A percentile compares a stretch with the other conserved stretches of the same genome.
Evolutionary conservation across 140 eudicot genomes (phyloP).

Genomic region (Cichorium intybus): DNA sequence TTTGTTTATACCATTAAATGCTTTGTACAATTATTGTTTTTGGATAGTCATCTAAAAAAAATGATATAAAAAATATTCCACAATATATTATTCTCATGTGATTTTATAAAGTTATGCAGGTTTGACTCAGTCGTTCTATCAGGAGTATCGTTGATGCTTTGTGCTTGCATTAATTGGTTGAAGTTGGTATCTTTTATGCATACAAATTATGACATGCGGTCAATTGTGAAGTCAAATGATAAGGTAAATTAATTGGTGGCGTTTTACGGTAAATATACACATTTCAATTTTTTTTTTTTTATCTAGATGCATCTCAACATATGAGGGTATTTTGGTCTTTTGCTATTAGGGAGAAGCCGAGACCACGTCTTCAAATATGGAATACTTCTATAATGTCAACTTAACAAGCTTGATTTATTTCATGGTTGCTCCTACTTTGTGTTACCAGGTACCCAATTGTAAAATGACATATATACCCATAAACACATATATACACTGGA

Average conservation of each 20-base stretch:
- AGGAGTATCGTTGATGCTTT: conserved; percentile 77
- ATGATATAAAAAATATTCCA: not conserved
- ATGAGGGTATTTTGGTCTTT: conserved; percentile 4
- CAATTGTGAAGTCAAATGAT: conserved; percentile 50
- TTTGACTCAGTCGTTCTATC: conserved; percentile 87
- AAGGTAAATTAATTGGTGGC: conserved; percentile 48
- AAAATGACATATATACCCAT: too few relatives aligned
- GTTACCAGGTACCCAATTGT: conserved; percentile 87
- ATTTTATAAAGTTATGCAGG: conserved; percentile 44
- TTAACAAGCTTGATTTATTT: conserved; percentile 77
- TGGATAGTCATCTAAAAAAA: conserved; percentile 5
- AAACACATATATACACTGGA: too few relatives aligned
- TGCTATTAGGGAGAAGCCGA: conserved; percentile 42
- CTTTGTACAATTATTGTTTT: not conserved
- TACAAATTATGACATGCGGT: conserved; percentile 81
- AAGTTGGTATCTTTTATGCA: conserved; percentile 91
- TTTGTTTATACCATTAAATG: not conserved
- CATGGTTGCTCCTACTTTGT: conserved; percentile 96
- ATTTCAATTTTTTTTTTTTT: not conserved
- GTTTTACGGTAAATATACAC: not conserved
- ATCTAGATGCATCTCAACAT: not conserved
- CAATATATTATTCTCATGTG: conserved; percentile 11
- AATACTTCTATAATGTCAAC: conserved; percentile 50
- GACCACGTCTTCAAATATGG: conserved; percentile 41
- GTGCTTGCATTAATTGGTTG: conserved; percentile 83